A percentile compares a stretch with the other conserved stretches of the same genome.
Conservation (phyloP, 2,329 filamentous ascomycete genomes). For the Arthroderma uncinatum region DNA sequence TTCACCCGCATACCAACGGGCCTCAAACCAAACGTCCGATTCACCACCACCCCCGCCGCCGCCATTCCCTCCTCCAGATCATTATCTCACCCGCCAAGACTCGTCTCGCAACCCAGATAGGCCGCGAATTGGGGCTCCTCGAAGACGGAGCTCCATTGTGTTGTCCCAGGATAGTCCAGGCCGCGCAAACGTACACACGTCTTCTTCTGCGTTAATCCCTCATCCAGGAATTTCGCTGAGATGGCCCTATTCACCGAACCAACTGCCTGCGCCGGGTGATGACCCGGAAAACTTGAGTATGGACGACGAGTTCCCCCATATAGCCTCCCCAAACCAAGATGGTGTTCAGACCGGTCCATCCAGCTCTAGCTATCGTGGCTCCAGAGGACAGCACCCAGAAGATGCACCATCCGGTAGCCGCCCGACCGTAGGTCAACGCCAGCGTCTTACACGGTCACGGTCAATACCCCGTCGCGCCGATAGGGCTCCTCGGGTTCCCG, state of each 20-base stretch:
- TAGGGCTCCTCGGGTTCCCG: constrained; percentile 18
- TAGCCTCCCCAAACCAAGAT: constrained; percentile 10
- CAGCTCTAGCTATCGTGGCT: not conserved
- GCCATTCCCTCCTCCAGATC: constrained; percentile 18
- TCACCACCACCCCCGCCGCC: constrained; percentile 26
- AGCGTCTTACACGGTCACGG: constrained; percentile 24
- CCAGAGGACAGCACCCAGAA: not conserved
- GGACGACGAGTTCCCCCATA: constrained; percentile 17
- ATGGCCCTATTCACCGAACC: constrained; percentile 33
- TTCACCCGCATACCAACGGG: constrained; percentile 17
- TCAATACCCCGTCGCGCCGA: constrained; percentile 28
- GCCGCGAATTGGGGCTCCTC: constrained; percentile 21
- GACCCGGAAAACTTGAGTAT: not conserved
- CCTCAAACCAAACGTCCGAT: constrained; percentile 19
- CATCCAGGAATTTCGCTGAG: constrained; percentile 28
- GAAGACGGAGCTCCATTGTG: constrained; percentile 32
- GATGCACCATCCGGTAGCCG: not conserved
- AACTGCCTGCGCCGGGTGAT: constrained; percentile 19
- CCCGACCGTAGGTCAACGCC: constrained; percentile 15
- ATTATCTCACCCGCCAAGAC: constrained; percentile 23
- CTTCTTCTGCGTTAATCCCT: constrained; percentile 18
- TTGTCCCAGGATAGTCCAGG: constrained; percentile 26
- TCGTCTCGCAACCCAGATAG: constrained; percentile 22
- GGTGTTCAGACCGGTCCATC: constrained; percentile 5
- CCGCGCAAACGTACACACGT: constrained; percentile 9